These are phyloP conservation scores for Cyclanthera cordifolia DNA, from an alignment of 306 rosid genomes.

Conservation along the genomic window DNA sequence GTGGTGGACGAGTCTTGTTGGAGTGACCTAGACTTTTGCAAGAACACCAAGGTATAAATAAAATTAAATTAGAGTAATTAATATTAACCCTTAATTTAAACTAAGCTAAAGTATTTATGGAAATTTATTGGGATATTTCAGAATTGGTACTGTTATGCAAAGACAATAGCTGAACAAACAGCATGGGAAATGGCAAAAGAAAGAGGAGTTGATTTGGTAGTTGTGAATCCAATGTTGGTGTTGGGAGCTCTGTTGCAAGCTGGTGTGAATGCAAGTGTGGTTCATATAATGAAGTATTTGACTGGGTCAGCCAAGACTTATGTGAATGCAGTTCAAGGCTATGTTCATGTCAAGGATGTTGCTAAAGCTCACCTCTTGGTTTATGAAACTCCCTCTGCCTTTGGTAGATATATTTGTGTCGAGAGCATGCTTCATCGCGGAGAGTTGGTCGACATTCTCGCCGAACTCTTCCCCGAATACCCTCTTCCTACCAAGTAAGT, in stretches of 20 bases:
- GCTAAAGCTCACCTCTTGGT: constrained; percentile 70
- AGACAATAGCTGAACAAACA: constrained; percentile 67
- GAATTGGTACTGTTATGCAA: constrained; percentile 92
- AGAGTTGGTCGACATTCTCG: constrained; percentile 60
- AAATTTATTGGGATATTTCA: constrained; percentile 2
- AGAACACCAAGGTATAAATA: constrained; percentile 76
- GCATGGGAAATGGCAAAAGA: constrained; percentile 63
- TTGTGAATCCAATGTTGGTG: constrained; percentile 73
- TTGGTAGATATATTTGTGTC: constrained; percentile 65
- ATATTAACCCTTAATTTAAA: too few species aligned
- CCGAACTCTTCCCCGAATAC: constrained; percentile 59
- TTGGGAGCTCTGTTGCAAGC: constrained; percentile 68
- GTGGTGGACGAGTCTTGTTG: constrained; percentile 74
- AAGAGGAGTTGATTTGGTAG: constrained; percentile 55
- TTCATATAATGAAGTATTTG: constrained; percentile 60
- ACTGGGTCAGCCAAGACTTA: constrained; percentile 76
- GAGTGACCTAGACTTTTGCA: constrained; percentile 87
- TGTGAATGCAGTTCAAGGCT: constrained; percentile 64
- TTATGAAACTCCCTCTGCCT: constrained; percentile 50
- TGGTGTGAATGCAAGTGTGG: constrained; percentile 56
- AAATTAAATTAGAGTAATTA: too few species aligned
- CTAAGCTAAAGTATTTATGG: too few species aligned
- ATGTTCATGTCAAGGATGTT: constrained; percentile 62
- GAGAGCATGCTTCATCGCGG: constrained; percentile 74
- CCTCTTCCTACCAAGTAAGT: constrained; percentile 75